phyloP scores from a whole-genome alignment of 768 basidiomycete species.

The Leccinum disarticulatum region DNA sequence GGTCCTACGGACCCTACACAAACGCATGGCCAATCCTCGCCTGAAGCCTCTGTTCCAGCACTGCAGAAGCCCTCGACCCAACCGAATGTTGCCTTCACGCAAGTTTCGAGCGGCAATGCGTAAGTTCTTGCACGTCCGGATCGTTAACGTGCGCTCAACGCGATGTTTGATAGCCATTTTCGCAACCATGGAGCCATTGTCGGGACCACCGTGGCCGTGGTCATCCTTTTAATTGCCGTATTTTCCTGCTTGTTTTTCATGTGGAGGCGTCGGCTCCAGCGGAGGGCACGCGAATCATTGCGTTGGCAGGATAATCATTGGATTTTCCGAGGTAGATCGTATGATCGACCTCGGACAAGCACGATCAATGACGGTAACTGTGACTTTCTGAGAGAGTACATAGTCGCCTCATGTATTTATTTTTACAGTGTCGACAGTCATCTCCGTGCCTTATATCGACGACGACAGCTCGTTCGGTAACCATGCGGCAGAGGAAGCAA shows the following conservation, averaged over 20 bases:
- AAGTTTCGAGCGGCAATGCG: slow-evolving; percentile 27
- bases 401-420: neutral
- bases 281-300: slow-evolving; percentile 35
- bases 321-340: slow-evolving; percentile 31
- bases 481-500: neutral
- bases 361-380: slow-evolving; percentile 13
- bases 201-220: slow-evolving; percentile 69
- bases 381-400: slow-evolving; percentile 2
- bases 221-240: slow-evolving; percentile 50
- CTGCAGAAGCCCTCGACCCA: slow-evolving; percentile 48
- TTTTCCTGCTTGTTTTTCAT: slow-evolving; percentile 42
- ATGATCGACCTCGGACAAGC: slow-evolving; percentile 32
- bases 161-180: slow-evolving; percentile 50
- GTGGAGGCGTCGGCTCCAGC: slow-evolving; percentile 39
- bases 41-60: slow-evolving; percentile 40
- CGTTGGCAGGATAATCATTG: slow-evolving; percentile 24
- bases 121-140: slow-evolving; percentile 17
- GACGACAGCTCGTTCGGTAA: neutral
- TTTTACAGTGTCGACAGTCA: neutral
- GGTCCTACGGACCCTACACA: slow-evolving; percentile 17
- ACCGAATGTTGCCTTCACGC: slow-evolving; percentile 48
- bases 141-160: neutral
- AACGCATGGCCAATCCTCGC: slow-evolving; percentile 42
- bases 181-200: slow-evolving; percentile 66
- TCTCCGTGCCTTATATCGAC: neutral